Evolutionary conservation across 1,139 yeast genomes (phyloP), one percentile per base, ranked within the genome.

Genomic region (Protomyces macrosporus): DNA sequence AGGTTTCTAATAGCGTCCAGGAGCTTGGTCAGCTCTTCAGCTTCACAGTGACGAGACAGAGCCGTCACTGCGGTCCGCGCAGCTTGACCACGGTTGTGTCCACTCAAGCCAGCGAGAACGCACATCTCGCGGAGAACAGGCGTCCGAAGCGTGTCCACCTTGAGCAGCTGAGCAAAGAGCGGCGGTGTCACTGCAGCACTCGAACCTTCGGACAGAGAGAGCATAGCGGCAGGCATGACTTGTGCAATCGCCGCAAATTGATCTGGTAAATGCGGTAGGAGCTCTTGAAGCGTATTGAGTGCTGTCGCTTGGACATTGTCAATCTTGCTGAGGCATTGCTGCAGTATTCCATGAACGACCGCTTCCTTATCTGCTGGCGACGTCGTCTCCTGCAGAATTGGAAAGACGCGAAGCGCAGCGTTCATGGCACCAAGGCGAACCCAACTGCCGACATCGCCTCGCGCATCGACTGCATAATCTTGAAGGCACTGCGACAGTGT

Each of bases 361-460:
- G 50, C 62, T 35, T 40, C 33, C 3, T 34, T n/a, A 16, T 34
- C 56, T 4, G 39, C n/a, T n/a, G 45, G 12, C 23, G 66, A 35
- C 75, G 73, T 7, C 63, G 14, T 0, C 64, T 65, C 3, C 70
- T 53, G 68, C 80, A 78, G 2, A 69, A 59, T 0, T 68, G 65
- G 51, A 10, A 63, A 30, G n/a, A 53, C 23, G n/a, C 32, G 36
- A 6, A 52, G 45, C 6, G 86, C 71, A 3, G 83, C 71, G 6
- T 71, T 67, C 5, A 86, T 73, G 0, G 84, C 77, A 0, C 84
- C 80, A 1, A 72, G 70, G 60, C 97, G 78, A 0, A 90, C 81
- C 72, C 84, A 81, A 45, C 90, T 83, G 1, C 97, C 97, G 4
- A 77, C 74, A 65, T 77, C 80, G 3, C 81, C 80, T n/a, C 78